Base-by-base conservation (phyloP, 768 basidiomycete species). In the Kwoniella dendrophila region DNA sequence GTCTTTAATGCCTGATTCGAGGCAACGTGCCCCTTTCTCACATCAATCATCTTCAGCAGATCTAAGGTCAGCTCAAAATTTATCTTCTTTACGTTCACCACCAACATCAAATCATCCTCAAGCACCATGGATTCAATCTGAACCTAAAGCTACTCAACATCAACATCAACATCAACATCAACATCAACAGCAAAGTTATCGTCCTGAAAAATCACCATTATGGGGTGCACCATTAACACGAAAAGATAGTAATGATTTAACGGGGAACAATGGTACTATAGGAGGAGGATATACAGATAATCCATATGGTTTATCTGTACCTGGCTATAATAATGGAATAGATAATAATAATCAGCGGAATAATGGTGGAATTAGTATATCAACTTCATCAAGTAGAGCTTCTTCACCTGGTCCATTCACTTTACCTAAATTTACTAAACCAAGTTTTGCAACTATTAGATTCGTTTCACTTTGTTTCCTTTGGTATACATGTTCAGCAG, bases 401-500 rank as follows among this genome's bases (percentile, higher is more conserved):
- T 40, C 64, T n/a, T 64, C 67, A 29, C 68, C 69, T 29, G 60
- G 61, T 22, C 59, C 67, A 11, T 70, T 71, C 47, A 30, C 57
- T 4, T 52, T 74, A 3, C 67, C 72, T 20, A 53, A 64, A 33
- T 45, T 73, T 44, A 30, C 64, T 29, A 20, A 68, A 16, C 70
- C 74, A 1, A 59, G 54, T 16, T 49, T 58, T 26, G 54, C 68
- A 22, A 77, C 74, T 1, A 58, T 75, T 40, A 66, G 72, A 36
- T 97, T 99, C 81, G 81, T 92, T 48, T 78, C 89, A 56, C 83
- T 95, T 33, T 99, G 96, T 76, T 80, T 82, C 18, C 83, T 98
- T 22, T 99, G 96, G 96, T 99, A 99, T 80, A 84, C 87, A 16
- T 87, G 88, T 3, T 96, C 93, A 5, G 95, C 95, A 1, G 80